Evolutionary conservation across 805 yeast species (phyloP), one percentile per base, ranked within the genome.

Genomic region (Cyberlindnera japonica): DNA sequence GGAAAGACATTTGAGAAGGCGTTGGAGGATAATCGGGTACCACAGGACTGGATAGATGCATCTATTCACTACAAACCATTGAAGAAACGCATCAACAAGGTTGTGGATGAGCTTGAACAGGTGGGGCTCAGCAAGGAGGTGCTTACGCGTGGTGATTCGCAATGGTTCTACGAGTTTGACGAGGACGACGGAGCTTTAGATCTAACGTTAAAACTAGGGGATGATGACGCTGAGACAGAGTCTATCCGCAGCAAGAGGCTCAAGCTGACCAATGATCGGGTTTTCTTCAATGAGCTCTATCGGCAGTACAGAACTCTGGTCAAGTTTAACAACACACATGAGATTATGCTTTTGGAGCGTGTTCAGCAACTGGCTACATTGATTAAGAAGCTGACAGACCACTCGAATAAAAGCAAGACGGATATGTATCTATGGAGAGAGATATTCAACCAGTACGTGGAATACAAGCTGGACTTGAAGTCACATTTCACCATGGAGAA

Each of bases 391-490:
- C 28, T 50, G n/a, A 49, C 54, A 2, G 37, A 38, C 13, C 25
- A 41, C 3, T 17, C 31, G 2, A 61, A 62, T 26, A 57, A 57
- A 32, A 69, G 66, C 39, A 67, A 64, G 27, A 62, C 70, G 1
- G 91, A 83, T 53, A 62, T 83, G 60, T 79, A 79, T 51, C 66
- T 68, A 8, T 84, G 91, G 91, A 64, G 91, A 43, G 77, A 79
- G 51, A 68, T 83, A 9, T 83, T 83, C 61, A 74, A 71, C 50
- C 58, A 73, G 16, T 83, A 82, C 49, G 68, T 82, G 19, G 90
- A 83, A 47, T 71, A 77, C 18, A 83, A 82, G 47, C 74, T 83
- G 23, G 83, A 77, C 47, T 76, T 80, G 60, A 72, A 70, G 35
- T 66, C 69, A 30, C 74, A 48, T 58, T 75, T 41, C 65, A 68